Evolutionary conservation across 139 green algal species (phyloP), one percentile per base, ranked within the genome.

Genomic region (Dunaliella primolecta): DNA sequence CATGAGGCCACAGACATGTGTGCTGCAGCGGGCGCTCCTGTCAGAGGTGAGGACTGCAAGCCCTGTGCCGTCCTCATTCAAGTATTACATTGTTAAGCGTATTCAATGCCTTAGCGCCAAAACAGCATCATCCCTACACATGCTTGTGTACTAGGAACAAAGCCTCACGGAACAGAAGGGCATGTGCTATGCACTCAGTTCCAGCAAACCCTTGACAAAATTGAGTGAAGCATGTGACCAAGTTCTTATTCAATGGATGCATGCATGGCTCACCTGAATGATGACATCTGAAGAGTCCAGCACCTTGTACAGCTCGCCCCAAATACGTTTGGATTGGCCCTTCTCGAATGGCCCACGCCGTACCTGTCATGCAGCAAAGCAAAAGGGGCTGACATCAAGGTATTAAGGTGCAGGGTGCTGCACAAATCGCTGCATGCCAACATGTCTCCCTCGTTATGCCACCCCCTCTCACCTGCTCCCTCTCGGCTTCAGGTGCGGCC

Each of bases 221-320:
- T n/a, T n/a, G n/a, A n/a, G n/a, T n/a, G n/a, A n/a, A n/a, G n/a
- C n/a, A n/a, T n/a, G n/a, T n/a, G n/a, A n/a, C n/a, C n/a, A n/a
- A n/a, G n/a, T n/a, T n/a, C n/a, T n/a, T n/a, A n/a, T n/a, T n/a
- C n/a, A n/a, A n/a, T n/a, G n/a, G n/a, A n/a, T n/a, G n/a, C n/a
- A n/a, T n/a, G n/a, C n/a, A n/a, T 64, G 15, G 35, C 89, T 11
- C 85, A 94, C 94, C 94, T 99, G 94, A n/a, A 99, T 92, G 34
- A 99, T 90, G n/a, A 99, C 96, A 76, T 99, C 97, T 3, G 91
- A 96, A 1, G 93, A 98, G 90, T 99, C 97, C 7, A 99, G 87
- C 33, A 99, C 97, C 90, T 99, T 99, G 93, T 98, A 99, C 56
- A 99, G 93, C 94, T 99, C 97, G 2, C 95, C 96, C 97, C 97